Evolutionary conservation across 2,329 filamentous ascomycete species (phyloP).

Genomic region (Tolypocladium pustulatum): DNA sequence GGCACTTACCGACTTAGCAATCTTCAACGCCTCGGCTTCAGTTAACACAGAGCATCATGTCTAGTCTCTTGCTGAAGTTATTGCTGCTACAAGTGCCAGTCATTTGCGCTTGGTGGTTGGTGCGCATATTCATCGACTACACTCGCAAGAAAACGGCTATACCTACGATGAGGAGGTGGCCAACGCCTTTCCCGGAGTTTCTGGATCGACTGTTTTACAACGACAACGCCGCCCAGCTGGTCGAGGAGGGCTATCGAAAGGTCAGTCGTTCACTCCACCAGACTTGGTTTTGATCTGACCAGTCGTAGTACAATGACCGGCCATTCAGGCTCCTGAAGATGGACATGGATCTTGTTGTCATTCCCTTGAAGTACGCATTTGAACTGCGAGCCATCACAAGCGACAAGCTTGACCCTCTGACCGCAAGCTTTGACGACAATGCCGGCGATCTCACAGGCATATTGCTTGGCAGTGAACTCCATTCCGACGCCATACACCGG

Average conservation of each 20-base stretch:
- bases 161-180: constrained; percentile 5
- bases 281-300: no score
- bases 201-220: constrained; percentile 7
- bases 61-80: not conserved
- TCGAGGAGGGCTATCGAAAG: constrained; percentile 5
- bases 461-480: constrained; percentile 6
- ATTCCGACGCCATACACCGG: constrained; percentile 7
- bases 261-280: not conserved
- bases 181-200: constrained; percentile 3
- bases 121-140: not conserved
- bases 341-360: constrained; percentile 8
- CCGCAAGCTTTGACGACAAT: constrained; percentile 9
- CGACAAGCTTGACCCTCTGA: constrained; percentile 7
- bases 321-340: constrained; percentile 7
- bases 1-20: not conserved
- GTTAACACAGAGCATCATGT: not conserved
- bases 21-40: not conserved
- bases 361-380: constrained; percentile 6
- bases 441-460: constrained; percentile 6
- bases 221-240: constrained; percentile 1
- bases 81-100: not conserved
- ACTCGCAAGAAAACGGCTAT: not conserved
- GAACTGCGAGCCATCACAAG: constrained; percentile 6
- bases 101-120: not conserved
- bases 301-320: constrained; percentile 1